Base-by-base conservation (phyloP, 1,284 basidiomycete species). In the Anthracocystis setariae region DNA sequence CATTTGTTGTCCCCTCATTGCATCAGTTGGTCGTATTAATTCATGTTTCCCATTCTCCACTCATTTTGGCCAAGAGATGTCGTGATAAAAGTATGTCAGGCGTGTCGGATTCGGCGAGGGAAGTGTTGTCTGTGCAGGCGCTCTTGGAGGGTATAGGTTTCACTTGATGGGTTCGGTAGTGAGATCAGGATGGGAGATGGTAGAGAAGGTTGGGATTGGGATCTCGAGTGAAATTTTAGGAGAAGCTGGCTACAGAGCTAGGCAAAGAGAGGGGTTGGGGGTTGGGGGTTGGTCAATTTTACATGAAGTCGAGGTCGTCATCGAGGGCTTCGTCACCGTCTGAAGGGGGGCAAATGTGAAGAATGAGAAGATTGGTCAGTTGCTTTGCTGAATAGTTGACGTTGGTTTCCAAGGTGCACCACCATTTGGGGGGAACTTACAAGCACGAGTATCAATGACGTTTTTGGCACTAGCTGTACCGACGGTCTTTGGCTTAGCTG, bases 281-380 rank as follows among this genome's bases (percentile, higher is more conserved):
- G 38, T 18, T 15, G 38, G 38, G 18, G n/a, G n/a, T n/a, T n/a
- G n/a, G n/a, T n/a, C n/a, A n/a, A n/a, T n/a, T 44, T 67, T 65
- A 82, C 80, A 82, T 82, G 46, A 82, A 82, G 63, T 82, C 80
- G 10, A 81, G 61, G 50, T 82, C 80, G 55, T 82, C 80, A 39
- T 81, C 80, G 37, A 82, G 69, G 23, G 79, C 80, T 43, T 82
- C 80, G 46, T 79, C 73, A 37, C 80, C 80, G 47, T 82, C 61
- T 71, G 44, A 29, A 8, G 45, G 9, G 38, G 17, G 9, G 38
- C 38, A 23, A 10, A 42, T 17, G 38, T 39, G 38, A 39, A 5
- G 29, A 39, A 8, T 39, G 18, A n/a, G n/a, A n/a, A n/a, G n/a
- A n/a, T n/a, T n/a, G n/a, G n/a, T n/a, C n/a, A n/a, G n/a, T n/a